Evolutionary conservation across 371 early-diverging fungal species (phyloP).

Genomic region (Actinomucor elegans): DNA sequence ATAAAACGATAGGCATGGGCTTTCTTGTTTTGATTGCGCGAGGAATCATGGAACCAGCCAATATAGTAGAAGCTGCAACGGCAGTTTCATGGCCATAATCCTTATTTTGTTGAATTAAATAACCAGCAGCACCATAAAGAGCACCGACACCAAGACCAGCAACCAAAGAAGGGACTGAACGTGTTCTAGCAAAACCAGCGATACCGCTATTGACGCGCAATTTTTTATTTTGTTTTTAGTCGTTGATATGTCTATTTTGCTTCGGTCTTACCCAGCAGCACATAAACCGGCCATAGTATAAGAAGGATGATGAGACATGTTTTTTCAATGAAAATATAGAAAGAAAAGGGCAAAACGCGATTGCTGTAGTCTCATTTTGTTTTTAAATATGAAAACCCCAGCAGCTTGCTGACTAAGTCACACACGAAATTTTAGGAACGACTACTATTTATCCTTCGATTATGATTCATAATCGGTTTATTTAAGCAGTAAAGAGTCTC

Average conservation of each 20-base stretch:
- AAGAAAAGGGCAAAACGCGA: too few species aligned
- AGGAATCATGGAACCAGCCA: constrained; percentile 61
- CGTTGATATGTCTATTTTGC: background rate
- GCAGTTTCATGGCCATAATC: constrained; percentile 71
- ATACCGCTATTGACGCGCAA: constrained; percentile 47
- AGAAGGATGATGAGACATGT: constrained; percentile 50
- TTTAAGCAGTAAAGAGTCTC: constrained; percentile 77
- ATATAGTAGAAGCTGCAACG: constrained; percentile 53
- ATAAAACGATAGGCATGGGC: constrained; percentile 49
- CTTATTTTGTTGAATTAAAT: constrained; percentile 60
- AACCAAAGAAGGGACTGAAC: constrained; percentile 60
- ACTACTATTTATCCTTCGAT: too few species aligned
- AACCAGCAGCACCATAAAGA: constrained; percentile 59
- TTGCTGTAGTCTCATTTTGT: constrained; percentile 15
- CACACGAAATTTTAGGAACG: too few species aligned
- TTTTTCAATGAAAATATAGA: background rate
- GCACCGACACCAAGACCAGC: constrained; percentile 68
- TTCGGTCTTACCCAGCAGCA: constrained; percentile 25
- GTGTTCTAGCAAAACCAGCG: constrained; percentile 58
- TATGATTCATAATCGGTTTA: too few species aligned
- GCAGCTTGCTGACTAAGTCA: too few species aligned
- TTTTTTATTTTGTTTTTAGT: background rate
- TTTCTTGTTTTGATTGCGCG: constrained; percentile 56
- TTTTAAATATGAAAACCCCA: background rate
- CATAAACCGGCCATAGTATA: constrained; percentile 54